A percentile compares a stretch with the other conserved stretches of the same genome.
Evolutionary conservation across 2,329 filamentous ascomycete genomes (phyloP).

Genomic region (Stylonectria norvegica): DNA sequence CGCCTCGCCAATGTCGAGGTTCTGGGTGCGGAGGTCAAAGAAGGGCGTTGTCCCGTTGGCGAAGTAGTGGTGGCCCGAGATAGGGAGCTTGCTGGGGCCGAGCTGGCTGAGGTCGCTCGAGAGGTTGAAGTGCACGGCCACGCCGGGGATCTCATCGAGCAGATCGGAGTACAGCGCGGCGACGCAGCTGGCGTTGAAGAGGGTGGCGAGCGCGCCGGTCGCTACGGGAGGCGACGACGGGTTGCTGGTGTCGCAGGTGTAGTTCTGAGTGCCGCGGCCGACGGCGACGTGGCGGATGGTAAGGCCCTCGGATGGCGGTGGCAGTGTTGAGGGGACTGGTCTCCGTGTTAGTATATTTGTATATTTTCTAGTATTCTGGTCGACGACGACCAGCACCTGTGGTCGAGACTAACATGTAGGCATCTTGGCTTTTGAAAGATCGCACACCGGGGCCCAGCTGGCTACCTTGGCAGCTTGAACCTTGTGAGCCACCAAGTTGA

Average conservation of each 20-base stretch:
- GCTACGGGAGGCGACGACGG: constrained; percentile 59
- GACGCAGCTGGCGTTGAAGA: constrained; percentile 85
- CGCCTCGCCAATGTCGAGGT: constrained; percentile 54
- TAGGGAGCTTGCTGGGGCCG: constrained; percentile 57
- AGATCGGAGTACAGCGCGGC: constrained; percentile 67
- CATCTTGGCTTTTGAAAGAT: constrained; percentile 51
- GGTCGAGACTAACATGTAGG: constrained; percentile 42
- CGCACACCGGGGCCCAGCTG: constrained; percentile 45
- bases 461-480: constrained; percentile 46
- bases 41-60: constrained; percentile 64
- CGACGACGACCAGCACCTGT: not conserved
- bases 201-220: constrained; percentile 72
- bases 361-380: no score
- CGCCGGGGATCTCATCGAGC: constrained; percentile 59
- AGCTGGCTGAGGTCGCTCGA: constrained; percentile 39
- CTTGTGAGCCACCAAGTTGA: constrained; percentile 56
- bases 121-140: constrained; percentile 66
- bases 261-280: constrained; percentile 89
- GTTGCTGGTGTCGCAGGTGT: constrained; percentile 70
- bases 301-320: constrained; percentile 57
- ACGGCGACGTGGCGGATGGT: constrained; percentile 74
- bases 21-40: constrained; percentile 69
- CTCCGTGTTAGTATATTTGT: not conserved
- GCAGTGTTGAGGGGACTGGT: constrained; percentile 56
- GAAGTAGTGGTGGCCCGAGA: constrained; percentile 83